These are phyloP conservation scores for Saksenaea vasiformis DNA, from an alignment of 371 early-diverging fungal genomes.

Conservation along the genomic window DNA sequence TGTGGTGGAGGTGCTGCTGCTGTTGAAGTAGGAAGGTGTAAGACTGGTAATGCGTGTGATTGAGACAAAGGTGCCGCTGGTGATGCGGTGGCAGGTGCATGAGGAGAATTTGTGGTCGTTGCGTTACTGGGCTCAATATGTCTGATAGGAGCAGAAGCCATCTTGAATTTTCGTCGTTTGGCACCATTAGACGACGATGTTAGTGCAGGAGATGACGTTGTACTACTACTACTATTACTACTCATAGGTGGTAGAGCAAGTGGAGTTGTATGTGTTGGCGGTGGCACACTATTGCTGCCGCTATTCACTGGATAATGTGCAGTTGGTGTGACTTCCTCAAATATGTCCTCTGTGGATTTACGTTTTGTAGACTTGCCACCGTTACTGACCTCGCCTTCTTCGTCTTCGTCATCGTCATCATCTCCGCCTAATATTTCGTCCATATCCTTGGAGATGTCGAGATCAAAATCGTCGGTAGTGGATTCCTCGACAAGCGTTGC, in stretches of 20 bases:
- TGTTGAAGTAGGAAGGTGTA: slow-evolving; percentile 1
- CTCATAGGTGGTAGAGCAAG: background rate
- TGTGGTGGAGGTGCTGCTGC: slow-evolving; percentile 1
- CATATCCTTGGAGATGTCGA: background rate
- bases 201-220: background rate
- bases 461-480: background rate
- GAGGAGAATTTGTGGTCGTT: slow-evolving; percentile 4
- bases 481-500: background rate
- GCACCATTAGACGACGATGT: background rate
- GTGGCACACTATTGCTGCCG: background rate
- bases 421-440: background rate
- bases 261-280: background rate
- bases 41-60: slow-evolving; percentile 2
- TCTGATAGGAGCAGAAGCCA: slow-evolving; percentile 21
- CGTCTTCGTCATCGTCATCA: background rate
- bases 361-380: background rate
- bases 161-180: slow-evolving; percentile 10
- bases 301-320: background rate
- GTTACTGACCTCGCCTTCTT: background rate
- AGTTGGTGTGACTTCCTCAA: background rate
- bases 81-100: background rate
- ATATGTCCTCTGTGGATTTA: background rate
- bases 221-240: background rate
- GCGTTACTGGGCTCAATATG: slow-evolving; percentile 4
- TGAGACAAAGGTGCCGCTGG: background rate